Percentiles rank a stretch among this genome's conserved stretches.
These are phyloP conservation scores for Aspergillus fijiensis DNA, from an alignment of 2,329 filamentous ascomycete genomes.

Conservation along the genomic window DNA sequence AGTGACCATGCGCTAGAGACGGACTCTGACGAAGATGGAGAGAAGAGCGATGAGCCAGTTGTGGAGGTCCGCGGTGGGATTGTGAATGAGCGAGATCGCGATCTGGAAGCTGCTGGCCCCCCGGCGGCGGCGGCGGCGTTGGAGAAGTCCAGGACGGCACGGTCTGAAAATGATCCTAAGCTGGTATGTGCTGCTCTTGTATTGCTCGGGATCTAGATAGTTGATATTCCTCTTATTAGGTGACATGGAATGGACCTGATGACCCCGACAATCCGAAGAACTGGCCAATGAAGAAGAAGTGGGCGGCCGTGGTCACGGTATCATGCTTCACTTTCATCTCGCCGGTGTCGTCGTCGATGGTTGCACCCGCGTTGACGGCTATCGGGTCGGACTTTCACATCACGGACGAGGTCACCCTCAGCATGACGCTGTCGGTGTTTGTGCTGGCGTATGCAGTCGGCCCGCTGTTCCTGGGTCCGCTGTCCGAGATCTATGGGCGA, in stretches of 20 bases:
- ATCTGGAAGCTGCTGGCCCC: constrained; percentile 23
- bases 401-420: constrained; percentile 42
- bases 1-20: constrained; percentile 19
- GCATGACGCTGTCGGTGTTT: constrained; percentile 57
- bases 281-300: constrained; percentile 58
- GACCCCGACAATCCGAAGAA: constrained; percentile 52
- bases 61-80: constrained; percentile 27
- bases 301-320: constrained; percentile 56
- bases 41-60: constrained; percentile 16
- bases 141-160: constrained; percentile 25
- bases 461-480: constrained; percentile 52
- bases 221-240: constrained; percentile 23
- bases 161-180: constrained; percentile 25
- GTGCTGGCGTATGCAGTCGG: constrained; percentile 56
- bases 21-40: constrained; percentile 9
- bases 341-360: constrained; percentile 63
- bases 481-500: constrained; percentile 59
- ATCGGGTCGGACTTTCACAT: constrained; percentile 59
- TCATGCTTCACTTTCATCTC: constrained; percentile 62
- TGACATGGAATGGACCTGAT: constrained; percentile 55
- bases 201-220: not conserved
- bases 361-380: constrained; percentile 51
- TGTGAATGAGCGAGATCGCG: constrained; percentile 28
- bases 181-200: constrained; percentile 20
- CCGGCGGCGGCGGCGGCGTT: constrained; percentile 15